A percentile compares a stretch with the other conserved stretches of the same genome.
These are phyloP conservation scores for Kickxella alabastrina DNA, from an alignment of 192 early-diverging fungal genomes.

Conservation along the genomic window DNA sequence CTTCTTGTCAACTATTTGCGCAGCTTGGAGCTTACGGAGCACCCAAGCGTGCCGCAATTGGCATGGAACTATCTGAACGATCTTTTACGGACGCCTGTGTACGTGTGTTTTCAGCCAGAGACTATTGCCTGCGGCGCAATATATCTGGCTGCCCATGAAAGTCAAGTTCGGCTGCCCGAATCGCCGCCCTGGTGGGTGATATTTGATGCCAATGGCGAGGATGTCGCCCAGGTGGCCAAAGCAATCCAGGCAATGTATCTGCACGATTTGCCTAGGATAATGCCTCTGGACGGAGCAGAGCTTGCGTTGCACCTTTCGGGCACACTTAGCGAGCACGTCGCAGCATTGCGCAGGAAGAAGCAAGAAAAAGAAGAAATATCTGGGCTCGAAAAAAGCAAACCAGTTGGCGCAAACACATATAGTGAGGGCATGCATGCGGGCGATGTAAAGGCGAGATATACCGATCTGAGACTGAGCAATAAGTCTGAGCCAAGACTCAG, in stretches of 20 bases:
- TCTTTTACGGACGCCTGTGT: conserved; percentile 52
- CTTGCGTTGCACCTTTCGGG: conserved; percentile 38
- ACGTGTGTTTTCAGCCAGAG: conserved; percentile 49
- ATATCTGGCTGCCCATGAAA: conserved; percentile 70
- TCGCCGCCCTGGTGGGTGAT: conserved; percentile 83
- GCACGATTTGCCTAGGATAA: conserved; percentile 37
- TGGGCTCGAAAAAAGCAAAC: not conserved
- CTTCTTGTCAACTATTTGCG: conserved; percentile 92
- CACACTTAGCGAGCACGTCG: conserved; percentile 12
- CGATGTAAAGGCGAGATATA: no score
- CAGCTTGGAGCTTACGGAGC: conserved; percentile 69
- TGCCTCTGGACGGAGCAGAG: conserved; percentile 59
- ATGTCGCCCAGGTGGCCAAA: conserved; percentile 58
- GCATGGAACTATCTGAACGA: conserved; percentile 98
- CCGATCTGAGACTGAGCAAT: no score
- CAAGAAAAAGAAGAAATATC: not conserved
- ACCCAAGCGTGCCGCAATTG: conserved; percentile 71
- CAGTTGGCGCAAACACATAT: not conserved
- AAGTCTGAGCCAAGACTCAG: no score
- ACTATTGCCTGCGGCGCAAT: conserved; percentile 84
- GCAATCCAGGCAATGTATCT: conserved; percentile 62
- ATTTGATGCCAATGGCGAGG: conserved; percentile 71
- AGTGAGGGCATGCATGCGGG: no score
- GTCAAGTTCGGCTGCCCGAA: conserved; percentile 62
- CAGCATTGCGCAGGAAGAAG: no score